Evolutionary conservation across 2,329 filamentous ascomycete species (phyloP).

Genomic region (Ophioceras dolichostomum): DNA sequence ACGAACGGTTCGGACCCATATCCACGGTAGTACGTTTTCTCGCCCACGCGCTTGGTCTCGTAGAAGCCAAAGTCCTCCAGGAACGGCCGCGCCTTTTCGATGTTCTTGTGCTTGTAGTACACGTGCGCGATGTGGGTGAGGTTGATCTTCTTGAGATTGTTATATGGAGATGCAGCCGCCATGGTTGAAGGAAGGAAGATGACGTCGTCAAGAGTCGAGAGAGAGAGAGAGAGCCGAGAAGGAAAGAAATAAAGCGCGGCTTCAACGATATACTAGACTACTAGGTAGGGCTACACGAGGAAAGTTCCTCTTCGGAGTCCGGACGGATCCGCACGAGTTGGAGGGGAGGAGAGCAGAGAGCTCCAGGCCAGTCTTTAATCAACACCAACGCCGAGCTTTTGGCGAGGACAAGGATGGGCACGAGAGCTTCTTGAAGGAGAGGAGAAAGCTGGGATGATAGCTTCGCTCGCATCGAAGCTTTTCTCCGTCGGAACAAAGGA

Average conservation of each 20-base stretch:
- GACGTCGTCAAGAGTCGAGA: background rate
- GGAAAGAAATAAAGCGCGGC: no score
- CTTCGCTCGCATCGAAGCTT: no score
- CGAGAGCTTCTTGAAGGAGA: no score
- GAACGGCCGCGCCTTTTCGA: conserved; percentile 27
- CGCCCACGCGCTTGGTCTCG: conserved; percentile 21
- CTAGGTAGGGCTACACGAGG: no score
- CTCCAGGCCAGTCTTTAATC: no score
- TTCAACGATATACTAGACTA: no score
- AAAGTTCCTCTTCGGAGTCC: background rate
- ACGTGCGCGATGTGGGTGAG: conserved; percentile 29
- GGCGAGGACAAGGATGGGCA: no score
- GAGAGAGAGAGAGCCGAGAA: no score
- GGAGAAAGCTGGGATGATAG: background rate
- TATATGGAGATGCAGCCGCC: conserved; percentile 10
- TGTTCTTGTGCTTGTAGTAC: conserved; percentile 33
- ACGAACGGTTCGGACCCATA: conserved; percentile 50
- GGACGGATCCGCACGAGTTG: no score
- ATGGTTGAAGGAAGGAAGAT: conserved; percentile 8
- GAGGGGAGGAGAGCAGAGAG: no score
- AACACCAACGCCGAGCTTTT: no score
- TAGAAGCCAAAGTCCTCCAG: conserved; percentile 35
- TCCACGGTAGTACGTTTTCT: conserved; percentile 45
- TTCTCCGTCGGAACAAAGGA: conserved; percentile 1
- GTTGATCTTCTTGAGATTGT: conserved; percentile 17